Evolutionary conservation across 176 grass and related monocot species (phyloP).

Genomic region (Musa schizocarpa): DNA sequence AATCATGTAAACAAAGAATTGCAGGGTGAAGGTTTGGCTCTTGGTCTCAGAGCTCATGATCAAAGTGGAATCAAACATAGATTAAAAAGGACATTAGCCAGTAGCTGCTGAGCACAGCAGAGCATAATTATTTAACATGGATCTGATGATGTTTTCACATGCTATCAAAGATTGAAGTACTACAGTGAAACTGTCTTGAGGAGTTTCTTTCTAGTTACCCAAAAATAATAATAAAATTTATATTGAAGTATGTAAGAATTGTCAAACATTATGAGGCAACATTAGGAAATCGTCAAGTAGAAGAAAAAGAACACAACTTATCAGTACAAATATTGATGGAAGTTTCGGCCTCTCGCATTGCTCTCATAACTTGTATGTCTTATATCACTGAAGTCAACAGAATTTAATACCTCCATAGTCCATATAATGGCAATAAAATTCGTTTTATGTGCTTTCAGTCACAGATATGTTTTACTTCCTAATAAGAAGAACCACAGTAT

Average conservation of each 20-base stretch:
- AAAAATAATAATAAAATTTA: too few relatives aligned
- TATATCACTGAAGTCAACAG: not conserved
- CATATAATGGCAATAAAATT: not conserved
- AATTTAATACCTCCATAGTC: not conserved
- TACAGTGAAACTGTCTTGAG: too few relatives aligned
- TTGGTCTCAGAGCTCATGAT: too few relatives aligned
- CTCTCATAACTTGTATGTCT: not conserved
- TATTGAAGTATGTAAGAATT: not conserved
- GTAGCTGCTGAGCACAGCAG: too few relatives aligned
- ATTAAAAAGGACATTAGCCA: too few relatives aligned
- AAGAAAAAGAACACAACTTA: not conserved
- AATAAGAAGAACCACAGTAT: conserved; percentile 85
- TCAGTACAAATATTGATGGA: not conserved
- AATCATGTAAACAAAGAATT: too few relatives aligned
- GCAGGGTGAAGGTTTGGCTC: too few relatives aligned
- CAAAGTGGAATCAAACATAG: too few relatives aligned
- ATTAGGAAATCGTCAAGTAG: not conserved
- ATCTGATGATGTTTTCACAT: not conserved
- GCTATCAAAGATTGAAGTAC: not conserved
- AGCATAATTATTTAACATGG: too few relatives aligned
- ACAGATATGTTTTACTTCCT: conserved; percentile 30
- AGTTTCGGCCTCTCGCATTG: not conserved
- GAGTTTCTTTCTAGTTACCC: too few relatives aligned
- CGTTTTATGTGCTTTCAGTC: not conserved
- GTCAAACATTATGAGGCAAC: not conserved